Conservation (phyloP, 2,329 filamentous ascomycete genomes). For the Metarhizium rileyi region DNA sequence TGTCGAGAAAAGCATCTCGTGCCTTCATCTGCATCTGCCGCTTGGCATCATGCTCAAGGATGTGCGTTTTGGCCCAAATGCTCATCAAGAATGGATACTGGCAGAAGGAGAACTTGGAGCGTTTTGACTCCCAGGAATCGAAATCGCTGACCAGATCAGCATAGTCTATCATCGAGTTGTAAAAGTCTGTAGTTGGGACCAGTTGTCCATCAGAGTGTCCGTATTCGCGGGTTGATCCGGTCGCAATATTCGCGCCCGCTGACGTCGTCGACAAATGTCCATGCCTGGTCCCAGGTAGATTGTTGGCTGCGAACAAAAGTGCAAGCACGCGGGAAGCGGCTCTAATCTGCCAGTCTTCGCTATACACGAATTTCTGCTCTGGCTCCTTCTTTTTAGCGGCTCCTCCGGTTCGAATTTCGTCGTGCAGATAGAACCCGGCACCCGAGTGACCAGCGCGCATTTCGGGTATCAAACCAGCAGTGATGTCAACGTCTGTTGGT, state of each 20-base stretch:
- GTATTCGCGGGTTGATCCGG: slow-evolving; percentile 13
- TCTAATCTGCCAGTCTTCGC: slow-evolving; percentile 83
- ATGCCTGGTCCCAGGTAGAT: slow-evolving; percentile 31
- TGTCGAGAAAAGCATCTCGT: slow-evolving; percentile 83
- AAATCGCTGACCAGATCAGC: slow-evolving; percentile 80
- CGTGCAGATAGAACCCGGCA: slow-evolving; percentile 57
- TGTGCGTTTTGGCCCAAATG: slow-evolving; percentile 85
- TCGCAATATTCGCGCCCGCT: slow-evolving; percentile 9
- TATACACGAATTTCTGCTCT: slow-evolving; percentile 52
- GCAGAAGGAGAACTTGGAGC: slow-evolving; percentile 73
- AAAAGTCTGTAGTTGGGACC: slow-evolving; percentile 75
- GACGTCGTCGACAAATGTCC: slow-evolving; percentile 15
- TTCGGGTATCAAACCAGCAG: slow-evolving; percentile 61
- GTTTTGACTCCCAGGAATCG: slow-evolving; percentile 72
- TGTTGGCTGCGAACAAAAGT: slow-evolving; percentile 75
- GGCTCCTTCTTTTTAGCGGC: slow-evolving; percentile 43
- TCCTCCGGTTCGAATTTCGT: slow-evolving; percentile 53
- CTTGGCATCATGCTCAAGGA: slow-evolving; percentile 78
- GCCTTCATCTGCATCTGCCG: slow-evolving; percentile 86
- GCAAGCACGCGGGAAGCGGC: slow-evolving; percentile 73
- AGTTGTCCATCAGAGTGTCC: slow-evolving; percentile 47
- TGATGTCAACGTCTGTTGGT: slow-evolving; percentile 49
- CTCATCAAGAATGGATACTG: slow-evolving; percentile 89
- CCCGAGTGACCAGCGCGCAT: slow-evolving; percentile 54
- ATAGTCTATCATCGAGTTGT: slow-evolving; percentile 77